Conservation (phyloP, 768 basidiomycete species). For the Boletus pseudo-olivaceus region DNA sequence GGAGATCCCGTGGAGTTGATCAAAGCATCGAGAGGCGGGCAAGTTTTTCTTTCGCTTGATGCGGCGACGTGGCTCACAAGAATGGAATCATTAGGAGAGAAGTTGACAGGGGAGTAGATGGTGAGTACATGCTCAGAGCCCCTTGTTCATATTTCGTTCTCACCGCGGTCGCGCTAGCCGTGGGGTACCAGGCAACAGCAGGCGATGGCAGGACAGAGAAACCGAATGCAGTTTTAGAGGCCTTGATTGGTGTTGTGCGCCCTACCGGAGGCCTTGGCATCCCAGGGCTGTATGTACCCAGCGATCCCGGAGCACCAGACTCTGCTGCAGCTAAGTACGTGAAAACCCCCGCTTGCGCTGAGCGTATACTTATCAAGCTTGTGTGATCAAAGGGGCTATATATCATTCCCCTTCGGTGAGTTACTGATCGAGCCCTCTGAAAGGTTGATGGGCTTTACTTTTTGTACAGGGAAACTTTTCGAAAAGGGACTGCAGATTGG, state of each 20-base stretch:
- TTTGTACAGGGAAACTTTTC: constrained; percentile 1
- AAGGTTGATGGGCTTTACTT: background rate
- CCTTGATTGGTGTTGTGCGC: constrained; percentile 24
- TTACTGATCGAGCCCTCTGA: background rate
- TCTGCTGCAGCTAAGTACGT: constrained; percentile 41
- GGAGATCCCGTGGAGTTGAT: background rate
- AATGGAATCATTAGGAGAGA: background rate
- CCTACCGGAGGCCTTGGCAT: constrained; percentile 37
- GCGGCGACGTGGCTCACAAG: background rate
- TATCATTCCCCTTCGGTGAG: constrained; percentile 7
- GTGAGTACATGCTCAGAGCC: background rate
- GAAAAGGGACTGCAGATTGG: constrained; percentile 1
- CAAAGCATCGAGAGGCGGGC: background rate
- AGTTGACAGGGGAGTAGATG: background rate
- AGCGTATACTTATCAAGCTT: background rate
- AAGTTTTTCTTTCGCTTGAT: background rate
- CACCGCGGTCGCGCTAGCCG: constrained; percentile 42
- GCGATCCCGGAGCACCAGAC: constrained; percentile 54
- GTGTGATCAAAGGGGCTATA: background rate
- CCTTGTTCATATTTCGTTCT: background rate
- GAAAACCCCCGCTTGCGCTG: too few species aligned
- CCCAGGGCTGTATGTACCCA: constrained; percentile 54
- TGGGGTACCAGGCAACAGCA: constrained; percentile 36
- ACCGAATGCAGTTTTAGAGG: constrained; percentile 51
- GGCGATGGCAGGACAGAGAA: constrained; percentile 54